Evolutionary conservation across 192 early-diverging fungal species (phyloP).

Genomic region (Paraglomus brasilianum): DNA sequence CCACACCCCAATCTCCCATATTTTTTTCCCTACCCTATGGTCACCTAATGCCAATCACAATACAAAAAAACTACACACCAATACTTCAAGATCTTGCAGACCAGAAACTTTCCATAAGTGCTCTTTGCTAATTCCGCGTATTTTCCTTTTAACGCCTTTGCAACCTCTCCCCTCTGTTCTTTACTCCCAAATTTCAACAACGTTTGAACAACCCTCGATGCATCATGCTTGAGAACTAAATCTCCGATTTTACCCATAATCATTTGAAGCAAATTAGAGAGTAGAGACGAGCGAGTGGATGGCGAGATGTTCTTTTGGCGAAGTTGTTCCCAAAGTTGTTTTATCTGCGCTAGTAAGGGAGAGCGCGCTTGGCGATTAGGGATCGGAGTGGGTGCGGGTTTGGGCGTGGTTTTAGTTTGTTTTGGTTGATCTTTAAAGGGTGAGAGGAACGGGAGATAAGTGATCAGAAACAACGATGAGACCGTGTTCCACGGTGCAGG

Average conservation of each 20-base stretch:
- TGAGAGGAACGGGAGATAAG: no score
- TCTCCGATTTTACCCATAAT: conserved; percentile 81
- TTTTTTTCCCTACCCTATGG: no score
- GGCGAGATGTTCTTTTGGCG: conserved; percentile 68
- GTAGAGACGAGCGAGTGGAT: conserved; percentile 59
- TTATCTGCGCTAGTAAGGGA: conserved; percentile 24
- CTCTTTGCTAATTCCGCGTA: conserved; percentile 72
- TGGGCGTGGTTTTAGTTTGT: no score
- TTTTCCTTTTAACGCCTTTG: conserved; percentile 75
- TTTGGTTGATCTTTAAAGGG: no score
- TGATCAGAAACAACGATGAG: no score
- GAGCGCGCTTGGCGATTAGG: no score
- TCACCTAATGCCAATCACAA: background rate
- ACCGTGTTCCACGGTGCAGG: no score
- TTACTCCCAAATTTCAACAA: conserved; percentile 85
- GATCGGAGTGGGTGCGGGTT: no score
- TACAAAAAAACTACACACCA: conserved; percentile 42
- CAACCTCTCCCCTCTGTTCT: conserved; percentile 75
- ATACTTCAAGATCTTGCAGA: conserved; percentile 83
- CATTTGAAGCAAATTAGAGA: conserved; percentile 81
- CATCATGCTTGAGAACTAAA: conserved; percentile 94
- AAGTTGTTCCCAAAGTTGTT: conserved; percentile 85
- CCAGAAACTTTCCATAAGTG: conserved; percentile 87
- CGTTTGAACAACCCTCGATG: conserved; percentile 88
- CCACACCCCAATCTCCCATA: background rate